These are phyloP conservation scores for Daldinia decipiens DNA, from an alignment of 495 filamentous ascomycete species.

Conservation along the genomic window DNA sequence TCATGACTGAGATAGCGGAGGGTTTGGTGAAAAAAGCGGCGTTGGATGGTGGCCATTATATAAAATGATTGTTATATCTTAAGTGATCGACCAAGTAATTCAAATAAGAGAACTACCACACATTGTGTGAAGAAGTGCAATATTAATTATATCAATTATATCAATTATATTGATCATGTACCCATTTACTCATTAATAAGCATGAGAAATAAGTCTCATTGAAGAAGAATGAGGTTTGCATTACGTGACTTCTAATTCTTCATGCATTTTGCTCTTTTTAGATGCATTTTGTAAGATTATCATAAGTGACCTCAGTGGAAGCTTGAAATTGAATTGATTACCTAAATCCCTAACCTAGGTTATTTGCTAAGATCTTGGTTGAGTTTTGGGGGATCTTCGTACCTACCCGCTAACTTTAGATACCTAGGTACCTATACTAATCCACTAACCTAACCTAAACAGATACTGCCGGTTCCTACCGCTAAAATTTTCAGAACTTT, in stretches of 20 bases:
- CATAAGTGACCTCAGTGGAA: background rate
- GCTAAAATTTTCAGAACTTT: conserved; percentile 58
- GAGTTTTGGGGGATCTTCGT: conserved; percentile 2
- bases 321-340: conserved; percentile 2
- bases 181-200: background rate
- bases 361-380: background rate
- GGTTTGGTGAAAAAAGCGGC: conserved; percentile 74
- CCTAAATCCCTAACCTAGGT: background rate
- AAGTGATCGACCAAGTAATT: background rate
- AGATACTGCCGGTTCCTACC: conserved; percentile 56
- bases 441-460: conserved; percentile 5
- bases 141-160: background rate
- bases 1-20: conserved; percentile 78
- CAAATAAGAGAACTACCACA: background rate
- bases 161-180: background rate
- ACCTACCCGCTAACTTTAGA: background rate
- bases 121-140: background rate
- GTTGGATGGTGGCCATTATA: conserved; percentile 58
- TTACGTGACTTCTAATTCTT: background rate
- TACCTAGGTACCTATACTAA: background rate
- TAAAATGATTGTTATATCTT: background rate
- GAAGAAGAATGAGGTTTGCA: background rate
- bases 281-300: background rate
- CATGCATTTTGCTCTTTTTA: background rate
- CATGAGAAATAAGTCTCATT: background rate